Base-by-base conservation (phyloP, 495 filamentous ascomycete species). In the Choiromyces venosus region DNA sequence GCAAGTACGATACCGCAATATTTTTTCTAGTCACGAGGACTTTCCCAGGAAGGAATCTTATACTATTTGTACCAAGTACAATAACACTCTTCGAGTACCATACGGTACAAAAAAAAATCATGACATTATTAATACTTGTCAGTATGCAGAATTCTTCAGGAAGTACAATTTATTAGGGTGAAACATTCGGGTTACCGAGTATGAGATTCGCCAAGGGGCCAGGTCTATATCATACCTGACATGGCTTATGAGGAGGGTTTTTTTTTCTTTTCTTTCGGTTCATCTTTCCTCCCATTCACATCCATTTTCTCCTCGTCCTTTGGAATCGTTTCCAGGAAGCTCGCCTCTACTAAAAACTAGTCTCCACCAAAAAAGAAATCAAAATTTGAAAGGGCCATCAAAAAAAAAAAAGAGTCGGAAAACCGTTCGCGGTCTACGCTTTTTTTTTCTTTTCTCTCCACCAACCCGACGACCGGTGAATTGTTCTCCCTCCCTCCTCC, bases 251-350 rank as follows among this genome's bases (percentile, higher is more conserved):
- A 25, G 33, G 25, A 61, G 52, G 4, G 16, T 61, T 61, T 68
- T 71, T 44, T 68, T 46, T 56, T 68, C 67, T 52, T 37, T 36
- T 69, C 70, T 33, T 37, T 70, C 40, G 39, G 68, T 42, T 61
- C 40, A 36, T 37, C 42, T 16, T 64, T 33, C 37, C 37, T 39
- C 61, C 65, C 64, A 38, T 66, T 68, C 70, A 35, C 38, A 64
- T 64, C 5, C 61, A 37, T 44, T 39, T 39, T 73, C 37, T 35
- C 14, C 37, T 46, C 52, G 14, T 36, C 69, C 46, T 56, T 37
- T 72, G 37, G 37, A 77, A 72, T 69, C 3, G 12, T 61, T 61
- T 61, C 3, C 25, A 16, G 25, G 52, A 61, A 33, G 4, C 25
- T 61, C 52, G 7, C 33, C 16, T 16, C 25, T 33, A 33, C 25